These are phyloP conservation scores for Flaveria trinervia DNA, from an alignment of 129 eudicot species.

Conservation along the genomic window DNA sequence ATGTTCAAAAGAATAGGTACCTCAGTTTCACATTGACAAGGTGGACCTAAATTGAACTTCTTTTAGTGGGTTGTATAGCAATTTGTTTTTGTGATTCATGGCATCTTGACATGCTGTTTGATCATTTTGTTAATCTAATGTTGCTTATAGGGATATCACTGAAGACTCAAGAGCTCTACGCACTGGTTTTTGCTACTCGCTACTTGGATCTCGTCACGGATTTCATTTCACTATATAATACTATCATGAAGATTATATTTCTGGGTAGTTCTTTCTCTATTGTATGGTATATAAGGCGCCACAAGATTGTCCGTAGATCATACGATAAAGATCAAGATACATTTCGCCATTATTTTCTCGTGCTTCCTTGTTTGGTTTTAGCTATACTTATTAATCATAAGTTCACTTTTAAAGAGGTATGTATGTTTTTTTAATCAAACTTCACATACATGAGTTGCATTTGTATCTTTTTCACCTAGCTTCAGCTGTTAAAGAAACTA, in stretches of 20 bases:
- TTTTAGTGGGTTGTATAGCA: neutral
- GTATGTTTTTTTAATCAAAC: conserved; percentile 1
- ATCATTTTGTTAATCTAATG: conserved; percentile 21
- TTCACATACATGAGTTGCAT: neutral
- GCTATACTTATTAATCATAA: conserved; percentile 74
- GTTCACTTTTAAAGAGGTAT: conserved; percentile 89
- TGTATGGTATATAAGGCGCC: conserved; percentile 94
- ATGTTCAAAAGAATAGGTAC: too few relatives aligned
- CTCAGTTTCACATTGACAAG: conserved; percentile 9
- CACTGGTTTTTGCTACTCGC: conserved; percentile 90
- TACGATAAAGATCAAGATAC: conserved; percentile 95
- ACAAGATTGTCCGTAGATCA: conserved; percentile 90
- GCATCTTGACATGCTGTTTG: neutral
- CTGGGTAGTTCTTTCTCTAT: conserved; percentile 91
- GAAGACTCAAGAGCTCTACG: conserved; percentile 97
- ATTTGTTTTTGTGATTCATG: neutral
- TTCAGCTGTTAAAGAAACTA: neutral
- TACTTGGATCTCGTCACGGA: conserved; percentile 88
- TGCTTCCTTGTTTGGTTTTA: conserved; percentile 74
- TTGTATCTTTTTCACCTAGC: neutral
- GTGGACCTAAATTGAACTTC: conserved; percentile 5
- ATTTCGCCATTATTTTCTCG: conserved; percentile 80
- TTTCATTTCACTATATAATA: conserved; percentile 75
- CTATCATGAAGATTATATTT: conserved; percentile 81
- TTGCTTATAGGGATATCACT: conserved; percentile 78